Evolutionary conservation across 441 rosid genomes (phyloP).

Genomic region (Cnidoscolus chayamansa): DNA sequence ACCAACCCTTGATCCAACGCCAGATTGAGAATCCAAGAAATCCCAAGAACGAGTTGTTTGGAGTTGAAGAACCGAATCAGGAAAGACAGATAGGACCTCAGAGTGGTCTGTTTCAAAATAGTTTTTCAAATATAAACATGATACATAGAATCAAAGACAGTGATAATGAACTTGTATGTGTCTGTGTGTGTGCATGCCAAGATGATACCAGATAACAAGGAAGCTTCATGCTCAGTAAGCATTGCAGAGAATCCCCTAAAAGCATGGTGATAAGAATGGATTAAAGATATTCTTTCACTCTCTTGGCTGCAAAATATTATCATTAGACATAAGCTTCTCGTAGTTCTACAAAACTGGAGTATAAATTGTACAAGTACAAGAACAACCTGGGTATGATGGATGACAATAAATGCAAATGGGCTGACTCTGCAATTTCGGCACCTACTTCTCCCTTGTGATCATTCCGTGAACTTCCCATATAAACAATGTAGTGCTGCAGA

Average conservation of each 20-base stretch:
- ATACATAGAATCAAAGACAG: no score
- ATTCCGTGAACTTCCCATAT: slow-evolving; percentile 8
- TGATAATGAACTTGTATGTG: no score
- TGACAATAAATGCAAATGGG: not conserved
- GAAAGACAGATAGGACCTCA: slow-evolving; percentile 1
- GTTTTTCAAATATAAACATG: not conserved
- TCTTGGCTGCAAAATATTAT: not conserved
- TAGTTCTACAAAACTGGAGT: no score
- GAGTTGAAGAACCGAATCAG: not conserved
- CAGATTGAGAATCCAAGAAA: slow-evolving; percentile 5
- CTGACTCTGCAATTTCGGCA: not conserved
- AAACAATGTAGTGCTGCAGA: slow-evolving; percentile 5
- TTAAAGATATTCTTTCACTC: not conserved
- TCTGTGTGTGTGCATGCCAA: no score
- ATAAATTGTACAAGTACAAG: not conserved
- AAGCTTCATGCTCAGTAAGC: slow-evolving; percentile 1
- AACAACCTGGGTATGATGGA: not conserved
- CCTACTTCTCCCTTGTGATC: not conserved
- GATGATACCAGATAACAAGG: not conserved
- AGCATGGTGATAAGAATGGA: not conserved
- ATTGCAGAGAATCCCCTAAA: not conserved
- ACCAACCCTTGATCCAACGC: not conserved
- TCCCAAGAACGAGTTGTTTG: slow-evolving; percentile 16
- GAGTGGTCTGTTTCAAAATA: not conserved
- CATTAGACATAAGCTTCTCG: no score